Percentiles rank a stretch among this genome's conserved stretches.
Conservation (phyloP, 306 rosid species). For the Abrus precatorius region DNA sequence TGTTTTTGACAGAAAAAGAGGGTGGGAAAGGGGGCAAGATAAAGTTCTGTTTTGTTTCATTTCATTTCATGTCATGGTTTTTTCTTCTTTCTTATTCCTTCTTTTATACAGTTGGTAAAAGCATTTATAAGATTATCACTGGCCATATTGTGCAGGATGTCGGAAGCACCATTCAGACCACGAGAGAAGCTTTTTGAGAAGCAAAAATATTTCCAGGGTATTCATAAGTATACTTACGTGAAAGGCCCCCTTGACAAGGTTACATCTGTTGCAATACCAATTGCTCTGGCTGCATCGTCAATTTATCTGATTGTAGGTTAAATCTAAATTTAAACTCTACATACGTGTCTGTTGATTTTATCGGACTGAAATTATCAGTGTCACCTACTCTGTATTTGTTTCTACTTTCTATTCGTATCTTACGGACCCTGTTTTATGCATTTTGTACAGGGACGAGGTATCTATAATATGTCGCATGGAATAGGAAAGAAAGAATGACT, state of each 20-base stretch:
- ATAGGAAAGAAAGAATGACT: constrained; percentile 95
- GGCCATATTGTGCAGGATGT: constrained; percentile 64
- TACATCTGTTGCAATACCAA: constrained; percentile 93
- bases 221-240: constrained; percentile 76
- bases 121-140: constrained; percentile 11
- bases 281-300: constrained; percentile 77
- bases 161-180: constrained; percentile 87
- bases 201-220: constrained; percentile 73
- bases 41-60: constrained; percentile 15
- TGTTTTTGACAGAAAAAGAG: background rate
- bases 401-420: background rate
- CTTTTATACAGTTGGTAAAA: constrained; percentile 15
- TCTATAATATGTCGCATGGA: constrained; percentile 91
- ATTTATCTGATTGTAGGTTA: constrained; percentile 79
- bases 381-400: background rate
- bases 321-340: background rate
- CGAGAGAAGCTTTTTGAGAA: constrained; percentile 80
- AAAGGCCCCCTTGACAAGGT: constrained; percentile 87
- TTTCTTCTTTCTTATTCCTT: background rate
- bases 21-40: background rate
- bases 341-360: background rate
- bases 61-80: constrained; percentile 26
- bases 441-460: constrained; percentile 81
- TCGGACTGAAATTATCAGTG: constrained; percentile 15
- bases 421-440: background rate